Evolutionary conservation across 768 basidiomycete genomes (phyloP).

Genomic region (Chalciporus piperatus): DNA sequence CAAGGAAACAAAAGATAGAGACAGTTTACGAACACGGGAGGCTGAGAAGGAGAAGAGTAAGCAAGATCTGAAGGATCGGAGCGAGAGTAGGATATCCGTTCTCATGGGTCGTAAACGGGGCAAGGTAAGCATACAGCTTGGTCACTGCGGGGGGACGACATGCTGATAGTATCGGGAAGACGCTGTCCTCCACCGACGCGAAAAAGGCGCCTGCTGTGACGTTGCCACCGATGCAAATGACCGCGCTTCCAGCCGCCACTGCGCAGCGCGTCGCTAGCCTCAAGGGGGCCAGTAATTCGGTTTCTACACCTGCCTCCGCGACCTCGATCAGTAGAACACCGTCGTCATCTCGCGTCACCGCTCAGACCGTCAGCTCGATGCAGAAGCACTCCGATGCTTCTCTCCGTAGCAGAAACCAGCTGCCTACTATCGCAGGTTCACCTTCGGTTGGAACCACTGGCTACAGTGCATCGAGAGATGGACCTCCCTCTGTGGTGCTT

Average conservation of each 20-base stretch:
- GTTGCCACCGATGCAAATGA: constrained; percentile 89
- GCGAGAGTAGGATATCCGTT: constrained; percentile 85
- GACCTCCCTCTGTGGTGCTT: constrained; percentile 48
- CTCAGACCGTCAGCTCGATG: constrained; percentile 83
- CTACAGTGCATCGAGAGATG: constrained; percentile 51
- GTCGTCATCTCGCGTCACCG: constrained; percentile 64
- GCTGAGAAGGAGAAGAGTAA: constrained; percentile 54
- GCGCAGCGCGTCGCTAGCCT: constrained; percentile 83
- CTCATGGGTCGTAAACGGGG: constrained; percentile 88
- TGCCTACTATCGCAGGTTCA: constrained; percentile 92
- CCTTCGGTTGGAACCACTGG: constrained; percentile 77
- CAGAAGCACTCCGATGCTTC: constrained; percentile 85
- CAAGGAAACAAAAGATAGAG: constrained; percentile 61
- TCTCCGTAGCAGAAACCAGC: constrained; percentile 66
- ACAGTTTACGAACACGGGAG: constrained; percentile 43
- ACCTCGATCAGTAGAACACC: constrained; percentile 39
- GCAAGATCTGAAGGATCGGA: constrained; percentile 79
- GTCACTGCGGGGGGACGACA: neutral
- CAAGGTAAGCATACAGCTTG: constrained; percentile 58
- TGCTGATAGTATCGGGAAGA: constrained; percentile 45
- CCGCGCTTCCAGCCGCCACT: constrained; percentile 76
- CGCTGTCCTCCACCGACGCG: constrained; percentile 77
- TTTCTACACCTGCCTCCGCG: constrained; percentile 41
- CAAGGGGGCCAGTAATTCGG: constrained; percentile 50
- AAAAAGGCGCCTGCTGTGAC: constrained; percentile 68